Evolutionary conservation across 495 filamentous ascomycete genomes (phyloP).

Genomic region (Parachaetomium inaequale): DNA sequence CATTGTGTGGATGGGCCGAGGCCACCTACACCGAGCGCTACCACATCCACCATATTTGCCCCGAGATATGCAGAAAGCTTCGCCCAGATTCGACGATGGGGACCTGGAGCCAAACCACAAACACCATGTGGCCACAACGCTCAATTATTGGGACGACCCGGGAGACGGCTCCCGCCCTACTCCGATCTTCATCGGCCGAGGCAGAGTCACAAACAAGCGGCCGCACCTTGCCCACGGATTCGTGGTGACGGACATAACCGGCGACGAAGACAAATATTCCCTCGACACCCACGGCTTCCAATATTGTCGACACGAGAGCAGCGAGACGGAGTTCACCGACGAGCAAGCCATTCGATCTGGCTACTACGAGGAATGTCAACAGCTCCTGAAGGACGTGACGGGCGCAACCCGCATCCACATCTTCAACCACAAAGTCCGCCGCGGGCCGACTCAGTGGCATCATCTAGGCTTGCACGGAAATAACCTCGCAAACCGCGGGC

Average conservation of each 20-base stretch:
- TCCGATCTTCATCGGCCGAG: constrained; percentile 47
- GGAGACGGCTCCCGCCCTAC: constrained; percentile 57
- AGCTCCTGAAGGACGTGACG: constrained; percentile 59
- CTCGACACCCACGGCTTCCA: constrained; percentile 44
- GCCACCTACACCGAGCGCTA: background rate
- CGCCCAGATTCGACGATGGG: background rate
- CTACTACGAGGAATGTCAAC: constrained; percentile 62
- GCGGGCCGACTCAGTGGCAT: constrained; percentile 43
- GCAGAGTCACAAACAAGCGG: constrained; percentile 41
- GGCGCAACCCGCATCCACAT: constrained; percentile 61
- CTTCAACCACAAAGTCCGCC: constrained; percentile 72
- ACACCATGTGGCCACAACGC: constrained; percentile 49
- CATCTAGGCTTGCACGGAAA: constrained; percentile 30
- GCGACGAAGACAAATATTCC: constrained; percentile 34
- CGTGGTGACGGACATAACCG: constrained; percentile 37
- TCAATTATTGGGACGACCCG: constrained; percentile 60
- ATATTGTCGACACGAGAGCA: constrained; percentile 30
- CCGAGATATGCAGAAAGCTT: background rate
- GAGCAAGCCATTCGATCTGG: constrained; percentile 54
- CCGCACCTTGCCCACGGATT: constrained; percentile 41
- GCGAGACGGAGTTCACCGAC: constrained; percentile 56
- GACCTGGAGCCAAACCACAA: background rate
- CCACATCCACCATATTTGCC: background rate
- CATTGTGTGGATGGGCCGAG: background rate
- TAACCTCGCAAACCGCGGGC: constrained; percentile 49